These are phyloP conservation scores for Trichophyton schoenleinii DNA, from an alignment of 2,329 filamentous ascomycete genomes.

Conservation along the genomic window DNA sequence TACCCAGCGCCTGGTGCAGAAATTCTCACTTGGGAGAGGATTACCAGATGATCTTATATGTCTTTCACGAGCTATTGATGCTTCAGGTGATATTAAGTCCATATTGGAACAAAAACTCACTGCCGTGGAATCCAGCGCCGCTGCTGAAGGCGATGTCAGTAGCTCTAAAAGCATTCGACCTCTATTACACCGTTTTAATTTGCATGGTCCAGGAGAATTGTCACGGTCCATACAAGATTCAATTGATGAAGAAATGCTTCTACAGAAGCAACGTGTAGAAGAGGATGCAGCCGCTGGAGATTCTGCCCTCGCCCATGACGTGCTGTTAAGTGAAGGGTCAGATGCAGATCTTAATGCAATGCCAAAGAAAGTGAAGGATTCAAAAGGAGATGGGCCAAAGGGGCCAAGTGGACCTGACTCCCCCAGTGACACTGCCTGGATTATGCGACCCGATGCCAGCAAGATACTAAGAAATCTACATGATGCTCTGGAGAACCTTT, in stretches of 20 bases:
- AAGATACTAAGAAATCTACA: slow-evolving; percentile 55
- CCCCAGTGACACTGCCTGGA: slow-evolving; percentile 43
- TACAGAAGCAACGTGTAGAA: slow-evolving; percentile 63
- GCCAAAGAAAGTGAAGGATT: slow-evolving; percentile 37
- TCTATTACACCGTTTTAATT: slow-evolving; percentile 26
- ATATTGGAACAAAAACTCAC: slow-evolving; percentile 20
- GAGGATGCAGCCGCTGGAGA: slow-evolving; percentile 59
- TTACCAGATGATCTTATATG: slow-evolving; percentile 81
- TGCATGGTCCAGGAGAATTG: slow-evolving; percentile 55
- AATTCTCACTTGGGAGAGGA: slow-evolving; percentile 84
- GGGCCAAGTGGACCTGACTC: slow-evolving; percentile 25
- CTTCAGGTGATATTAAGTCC: slow-evolving; percentile 51
- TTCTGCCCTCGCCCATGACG: slow-evolving; percentile 58
- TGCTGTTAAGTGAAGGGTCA: slow-evolving; percentile 53
- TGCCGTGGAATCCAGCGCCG: slow-evolving; percentile 13
- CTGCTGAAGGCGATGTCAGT: slow-evolving; percentile 11
- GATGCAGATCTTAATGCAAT: slow-evolving; percentile 44
- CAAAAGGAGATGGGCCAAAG: slow-evolving; percentile 18
- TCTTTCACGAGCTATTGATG: slow-evolving; percentile 66
- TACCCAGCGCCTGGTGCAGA: slow-evolving; percentile 79
- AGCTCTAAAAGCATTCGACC: slow-evolving; percentile 25
- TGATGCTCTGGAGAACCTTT: slow-evolving; percentile 47
- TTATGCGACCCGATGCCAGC: slow-evolving; percentile 57
- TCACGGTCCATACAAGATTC: slow-evolving; percentile 59
- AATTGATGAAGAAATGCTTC: slow-evolving; percentile 87